Conservation (phyloP, 306 rosid genomes). For the Lathyrus tuberosus region DNA sequence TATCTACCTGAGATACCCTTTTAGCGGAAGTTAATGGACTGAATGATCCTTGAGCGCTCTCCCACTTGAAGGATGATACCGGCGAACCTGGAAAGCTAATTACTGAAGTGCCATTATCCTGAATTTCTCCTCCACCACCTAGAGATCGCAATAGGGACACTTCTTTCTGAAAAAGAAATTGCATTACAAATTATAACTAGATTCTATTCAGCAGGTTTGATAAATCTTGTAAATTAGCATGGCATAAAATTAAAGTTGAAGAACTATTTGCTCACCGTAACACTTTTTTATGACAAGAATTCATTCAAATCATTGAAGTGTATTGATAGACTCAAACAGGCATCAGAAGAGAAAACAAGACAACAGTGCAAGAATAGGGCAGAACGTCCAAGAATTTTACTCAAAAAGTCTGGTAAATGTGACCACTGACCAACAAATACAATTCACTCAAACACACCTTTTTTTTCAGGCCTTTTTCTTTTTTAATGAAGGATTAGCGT, state of each 20-base stretch:
- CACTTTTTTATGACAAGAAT: conserved; percentile 8
- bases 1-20: conserved; percentile 66
- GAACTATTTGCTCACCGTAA: not conserved
- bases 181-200: conserved; percentile 12
- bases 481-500: not conserved
- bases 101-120: conserved; percentile 58
- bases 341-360: too few species aligned
- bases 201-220: conserved; percentile 18
- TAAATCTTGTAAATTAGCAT: conserved; percentile 16
- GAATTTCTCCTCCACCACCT: conserved; percentile 67
- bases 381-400: not conserved
- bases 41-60: conserved; percentile 73
- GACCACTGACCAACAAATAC: not conserved
- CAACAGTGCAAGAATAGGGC: not conserved
- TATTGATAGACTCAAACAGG: not conserved
- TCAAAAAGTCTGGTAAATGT: not conserved
- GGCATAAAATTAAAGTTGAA: conserved; percentile 11
- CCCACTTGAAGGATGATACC: conserved; percentile 90
- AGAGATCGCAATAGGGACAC: conserved; percentile 74
- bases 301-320: not conserved
- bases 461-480: not conserved
- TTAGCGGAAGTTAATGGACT: conserved; percentile 74
- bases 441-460: not conserved
- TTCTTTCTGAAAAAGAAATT: conserved; percentile 65
- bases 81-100: conserved; percentile 87